Base-by-base conservation (phyloP, 305 asterid genomes). In the Rubia balearica region DNA sequence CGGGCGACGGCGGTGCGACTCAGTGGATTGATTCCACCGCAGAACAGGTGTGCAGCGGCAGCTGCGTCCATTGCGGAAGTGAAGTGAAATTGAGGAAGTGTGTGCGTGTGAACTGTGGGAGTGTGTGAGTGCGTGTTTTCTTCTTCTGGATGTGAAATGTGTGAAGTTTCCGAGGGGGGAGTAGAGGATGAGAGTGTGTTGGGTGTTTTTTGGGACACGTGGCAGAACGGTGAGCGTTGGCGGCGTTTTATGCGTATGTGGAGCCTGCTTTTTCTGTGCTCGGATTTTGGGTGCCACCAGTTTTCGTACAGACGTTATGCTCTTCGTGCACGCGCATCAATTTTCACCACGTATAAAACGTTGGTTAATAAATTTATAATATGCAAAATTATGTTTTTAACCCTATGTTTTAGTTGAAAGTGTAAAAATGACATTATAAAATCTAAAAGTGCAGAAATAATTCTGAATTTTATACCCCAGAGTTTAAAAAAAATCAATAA, bases 21-120 rank as follows among this genome's bases (percentile, higher is more conserved):
- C 69, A 83, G 65, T 40, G 83, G 87, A 79, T 83, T 87, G 27
- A 83, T 67, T 78, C 97, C 87, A 82, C 86, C 80, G 86, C 77
- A 85, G 83, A 79, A 85, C 73, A 91, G 84, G 88, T 87, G 96
- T 9, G 65, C 45, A 64, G 67, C 71, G 5, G 86, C 74, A 75
- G 91, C 96, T 71, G 96, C 89, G 79, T 91, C 97, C 97, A 91
- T 91, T 72, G 80, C 85, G 79, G 86, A 80, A 81, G 69, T 68
- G 1, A 65, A 9, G 22, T 49, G 59, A 22, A n/a, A 63, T 49
- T 49, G 63, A 55, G 42, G 40, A 55, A 41, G 14, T 40, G 56
- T 49, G 57, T 49, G 57, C 21, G 19, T 14, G 55, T 13, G 6
- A 41, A 51, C 8, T 17, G 7, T 6, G 40, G 19, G 64, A 40